Evolutionary conservation across 106 monocot species (phyloP).

Genomic region (Ottelia alismoides): DNA sequence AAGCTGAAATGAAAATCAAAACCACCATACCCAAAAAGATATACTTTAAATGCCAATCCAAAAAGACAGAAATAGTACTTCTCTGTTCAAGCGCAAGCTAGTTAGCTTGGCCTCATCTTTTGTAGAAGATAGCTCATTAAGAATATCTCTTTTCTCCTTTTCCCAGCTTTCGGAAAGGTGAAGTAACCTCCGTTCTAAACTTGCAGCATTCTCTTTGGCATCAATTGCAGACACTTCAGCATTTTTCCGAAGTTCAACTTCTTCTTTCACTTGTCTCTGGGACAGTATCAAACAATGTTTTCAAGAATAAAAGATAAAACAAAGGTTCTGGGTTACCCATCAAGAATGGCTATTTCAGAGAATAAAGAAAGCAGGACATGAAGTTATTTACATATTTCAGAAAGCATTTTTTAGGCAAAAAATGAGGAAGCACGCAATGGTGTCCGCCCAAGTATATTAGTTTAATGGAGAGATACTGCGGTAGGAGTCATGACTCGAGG

Average conservation of each 20-base stretch:
- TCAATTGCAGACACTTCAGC: constrained; percentile 10
- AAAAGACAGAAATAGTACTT: constrained; percentile 4
- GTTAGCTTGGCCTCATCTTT: constrained; percentile 15
- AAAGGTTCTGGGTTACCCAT: no score
- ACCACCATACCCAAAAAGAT: no score
- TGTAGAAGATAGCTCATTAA: constrained; percentile 10
- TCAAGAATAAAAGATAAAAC: no score
- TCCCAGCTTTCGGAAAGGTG: constrained; percentile 7
- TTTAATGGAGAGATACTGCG: no score
- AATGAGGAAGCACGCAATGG: no score
- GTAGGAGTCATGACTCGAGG: no score
- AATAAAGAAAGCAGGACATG: no score
- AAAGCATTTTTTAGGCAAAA: no score
- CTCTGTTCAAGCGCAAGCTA: constrained; percentile 10
- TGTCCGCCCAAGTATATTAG: no score
- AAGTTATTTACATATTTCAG: no score
- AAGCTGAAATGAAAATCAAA: constrained; percentile 11
- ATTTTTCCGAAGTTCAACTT: constrained; percentile 15
- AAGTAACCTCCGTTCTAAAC: constrained; percentile 4
- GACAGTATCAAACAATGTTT: no score
- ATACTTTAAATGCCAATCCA: not conserved
- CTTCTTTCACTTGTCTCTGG: constrained; percentile 17
- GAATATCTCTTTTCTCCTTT: constrained; percentile 14
- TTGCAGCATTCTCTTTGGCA: constrained; percentile 15
- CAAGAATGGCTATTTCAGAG: no score